phyloP scores from a whole-genome alignment of 495 filamentous ascomycete genomes.

The Penicillium nucicola region DNA sequence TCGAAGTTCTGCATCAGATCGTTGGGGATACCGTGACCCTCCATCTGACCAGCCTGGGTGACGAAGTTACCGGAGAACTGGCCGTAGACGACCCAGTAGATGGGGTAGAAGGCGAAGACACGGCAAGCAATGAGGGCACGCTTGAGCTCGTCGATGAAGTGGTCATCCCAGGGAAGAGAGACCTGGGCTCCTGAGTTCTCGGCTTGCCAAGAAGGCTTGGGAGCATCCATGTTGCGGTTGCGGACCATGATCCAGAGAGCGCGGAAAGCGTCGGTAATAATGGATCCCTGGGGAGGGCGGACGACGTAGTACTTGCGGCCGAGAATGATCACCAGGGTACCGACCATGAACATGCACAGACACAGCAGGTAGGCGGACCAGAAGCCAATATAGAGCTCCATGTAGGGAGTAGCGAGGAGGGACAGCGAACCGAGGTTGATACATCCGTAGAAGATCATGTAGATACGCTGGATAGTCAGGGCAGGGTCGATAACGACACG shows the following conservation, averaged over 20 bases:
- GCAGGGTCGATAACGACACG: slow-evolving; percentile 72
- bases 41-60: slow-evolving; percentile 54
- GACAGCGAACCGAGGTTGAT: slow-evolving; percentile 76
- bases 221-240: slow-evolving; percentile 53
- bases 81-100: slow-evolving; percentile 61
- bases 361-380: slow-evolving; percentile 75
- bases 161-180: slow-evolving; percentile 54
- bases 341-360: slow-evolving; percentile 55
- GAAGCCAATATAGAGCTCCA: slow-evolving; percentile 67
- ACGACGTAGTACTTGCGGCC: slow-evolving; percentile 58
- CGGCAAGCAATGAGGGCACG: slow-evolving; percentile 58
- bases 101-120: slow-evolving; percentile 58
- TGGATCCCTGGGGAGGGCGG: slow-evolving; percentile 60
- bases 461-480: slow-evolving; percentile 71
- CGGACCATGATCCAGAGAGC: slow-evolving; percentile 56
- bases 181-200: slow-evolving; percentile 35
- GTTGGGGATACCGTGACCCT: slow-evolving; percentile 59
- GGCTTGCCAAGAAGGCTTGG: slow-evolving; percentile 58
- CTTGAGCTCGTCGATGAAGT: slow-evolving; percentile 62
- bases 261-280: slow-evolving; percentile 61
- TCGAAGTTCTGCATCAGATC: slow-evolving; percentile 78
- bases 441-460: slow-evolving; percentile 71
- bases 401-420: slow-evolving; percentile 60
- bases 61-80: slow-evolving; percentile 60
- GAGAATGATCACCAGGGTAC: slow-evolving; percentile 48